A percentile compares a stretch with the other conserved stretches of the same genome.
Evolutionary conservation across 2,329 filamentous ascomycete genomes (phyloP).

Genomic region (Fonsecaea pugnacius): DNA sequence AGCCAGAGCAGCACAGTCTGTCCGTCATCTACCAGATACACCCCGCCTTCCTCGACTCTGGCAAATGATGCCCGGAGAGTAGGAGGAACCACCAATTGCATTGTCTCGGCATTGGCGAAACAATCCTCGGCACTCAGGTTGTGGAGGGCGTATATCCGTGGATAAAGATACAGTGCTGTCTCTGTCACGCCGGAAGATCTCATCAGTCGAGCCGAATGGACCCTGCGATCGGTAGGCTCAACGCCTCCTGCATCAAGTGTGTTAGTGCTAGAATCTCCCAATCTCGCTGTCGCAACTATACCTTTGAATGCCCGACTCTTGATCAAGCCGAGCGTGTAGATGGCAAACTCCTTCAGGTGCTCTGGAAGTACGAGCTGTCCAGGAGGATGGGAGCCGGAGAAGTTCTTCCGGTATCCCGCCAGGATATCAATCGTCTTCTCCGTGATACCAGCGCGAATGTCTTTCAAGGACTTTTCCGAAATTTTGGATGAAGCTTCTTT

Average conservation of each 20-base stretch:
- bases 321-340: constrained; percentile 89
- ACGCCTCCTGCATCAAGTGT: constrained; percentile 64
- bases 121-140: constrained; percentile 85
- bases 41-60: constrained; percentile 87
- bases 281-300: constrained; percentile 34
- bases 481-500: constrained; percentile 92
- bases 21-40: constrained; percentile 93
- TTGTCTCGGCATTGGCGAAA: constrained; percentile 84
- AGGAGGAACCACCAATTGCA: constrained; percentile 82
- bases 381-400: constrained; percentile 81
- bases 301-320: constrained; percentile 92
- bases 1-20: constrained; percentile 92
- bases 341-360: constrained; percentile 91
- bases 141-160: constrained; percentile 88
- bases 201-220: constrained; percentile 89
- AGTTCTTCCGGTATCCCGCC: constrained; percentile 89
- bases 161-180: constrained; percentile 90
- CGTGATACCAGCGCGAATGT: constrained; percentile 78
- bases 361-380: constrained; percentile 94
- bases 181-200: constrained; percentile 85
- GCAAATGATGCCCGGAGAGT: constrained; percentile 81
- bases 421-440: constrained; percentile 94
- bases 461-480: constrained; percentile 75
- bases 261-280: constrained; percentile 3
- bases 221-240: constrained; percentile 85